phyloP scores from a whole-genome alignment of 805 yeast genomes.

The Tetrapisispora pingtungensis region DNA sequence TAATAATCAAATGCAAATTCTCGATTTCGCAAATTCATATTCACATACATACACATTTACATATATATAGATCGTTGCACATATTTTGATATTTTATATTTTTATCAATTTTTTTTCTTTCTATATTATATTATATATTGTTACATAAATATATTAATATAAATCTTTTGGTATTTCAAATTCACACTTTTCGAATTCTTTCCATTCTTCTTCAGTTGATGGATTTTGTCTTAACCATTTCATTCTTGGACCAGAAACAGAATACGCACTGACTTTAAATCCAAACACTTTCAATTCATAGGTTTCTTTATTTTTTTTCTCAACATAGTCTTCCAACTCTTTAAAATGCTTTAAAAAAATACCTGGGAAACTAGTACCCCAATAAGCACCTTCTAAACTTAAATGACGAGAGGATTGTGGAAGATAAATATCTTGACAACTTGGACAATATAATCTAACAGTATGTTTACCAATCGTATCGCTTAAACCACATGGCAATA shows the following conservation, averaged over 20 bases:
- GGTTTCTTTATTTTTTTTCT: conserved; percentile 40
- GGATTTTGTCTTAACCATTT: conserved; percentile 85
- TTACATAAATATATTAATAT: background rate
- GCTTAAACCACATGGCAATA: conserved; percentile 83
- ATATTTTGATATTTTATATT: too few species aligned
- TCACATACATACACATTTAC: background rate
- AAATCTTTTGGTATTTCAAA: conserved; percentile 39
- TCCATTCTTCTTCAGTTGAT: conserved; percentile 44
- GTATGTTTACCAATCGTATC: conserved; percentile 90
- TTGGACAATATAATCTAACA: conserved; percentile 86
- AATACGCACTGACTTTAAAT: conserved; percentile 63
- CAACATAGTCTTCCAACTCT: conserved; percentile 74
- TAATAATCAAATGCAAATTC: too few species aligned
- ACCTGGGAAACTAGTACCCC: conserved; percentile 94
- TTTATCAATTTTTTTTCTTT: too few species aligned
- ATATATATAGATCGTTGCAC: background rate
- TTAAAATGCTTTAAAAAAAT: conserved; percentile 83
- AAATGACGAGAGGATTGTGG: conserved; percentile 81
- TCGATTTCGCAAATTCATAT: background rate
- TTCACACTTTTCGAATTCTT: conserved; percentile 57
- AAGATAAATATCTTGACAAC: conserved; percentile 82
- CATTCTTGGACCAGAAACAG: conserved; percentile 89
- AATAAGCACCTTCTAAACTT: conserved; percentile 91
- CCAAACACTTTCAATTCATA: conserved; percentile 79
- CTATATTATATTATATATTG: background rate